Evolutionary conservation across 2,329 filamentous ascomycete species (phyloP), one percentile per base, ranked within the genome.

Genomic region (Immersiporthe knoxdaviesiana): DNA sequence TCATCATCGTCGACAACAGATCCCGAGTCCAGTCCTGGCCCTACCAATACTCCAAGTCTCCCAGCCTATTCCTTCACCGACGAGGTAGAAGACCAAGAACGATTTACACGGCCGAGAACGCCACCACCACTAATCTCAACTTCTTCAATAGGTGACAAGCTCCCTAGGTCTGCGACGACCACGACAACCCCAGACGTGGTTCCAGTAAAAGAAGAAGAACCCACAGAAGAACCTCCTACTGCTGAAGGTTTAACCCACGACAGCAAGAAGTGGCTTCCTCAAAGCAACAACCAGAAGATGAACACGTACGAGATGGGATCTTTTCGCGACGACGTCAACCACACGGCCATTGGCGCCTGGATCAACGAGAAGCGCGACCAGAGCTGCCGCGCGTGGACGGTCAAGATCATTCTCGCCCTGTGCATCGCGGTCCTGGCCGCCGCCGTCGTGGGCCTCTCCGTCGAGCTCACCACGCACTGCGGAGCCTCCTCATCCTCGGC

Each of bases 381-480:
- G 30, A 18, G 21, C 27, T 12, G 14, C 14, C 56, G 59, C 8
- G 54, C 56, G 21, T 52, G 30, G 41, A 30, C n/a, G 18, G 44
- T 67, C 24, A 63, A 63, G 27, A 21, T 63, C 41, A 47, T 63
- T 24, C 61, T 63, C 24, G 41, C 14, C 14, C 5, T 35, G 18
- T 47, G 61, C 16, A 50, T 63, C 16, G 41, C n/a, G 21, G 2
- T 63, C 7, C 41, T 63, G 24, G 61, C 61, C 41, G 39, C 41
- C 37, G 41, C 27, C 6, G 61, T 50, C 14, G 27, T 63, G 27
- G 61, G 39, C 24, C 39, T 63, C 24, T 47, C 41, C 24, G 11
- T 63, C 24, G 39, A 47, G 61, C 61, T 63, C 16, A 47, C 27
- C 6, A 32, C 61, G 3, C 41, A 59, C 56, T 59, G 56, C 56